Evolutionary conservation across 2,329 filamentous ascomycete species (phyloP).

Genomic region (Botrytis galanthina): DNA sequence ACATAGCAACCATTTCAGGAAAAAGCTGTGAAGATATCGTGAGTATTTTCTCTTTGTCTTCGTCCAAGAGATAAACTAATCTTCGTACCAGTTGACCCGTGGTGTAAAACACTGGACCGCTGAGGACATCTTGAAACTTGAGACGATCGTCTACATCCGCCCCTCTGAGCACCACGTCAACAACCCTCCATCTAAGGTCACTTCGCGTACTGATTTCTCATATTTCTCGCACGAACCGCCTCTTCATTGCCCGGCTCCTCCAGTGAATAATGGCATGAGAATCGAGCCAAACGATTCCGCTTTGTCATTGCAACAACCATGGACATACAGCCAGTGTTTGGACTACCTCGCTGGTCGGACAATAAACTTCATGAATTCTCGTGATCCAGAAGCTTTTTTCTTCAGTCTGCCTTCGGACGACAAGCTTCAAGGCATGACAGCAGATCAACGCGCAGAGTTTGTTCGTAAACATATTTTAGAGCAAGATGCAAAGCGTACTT

Average conservation of each 20-base stretch:
- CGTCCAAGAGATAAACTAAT: neutral
- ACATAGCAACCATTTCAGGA: neutral
- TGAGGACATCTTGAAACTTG: neutral
- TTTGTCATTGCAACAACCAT: neutral
- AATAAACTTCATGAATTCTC: neutral
- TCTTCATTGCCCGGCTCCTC: neutral
- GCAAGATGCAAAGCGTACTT: neutral
- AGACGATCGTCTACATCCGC: neutral
- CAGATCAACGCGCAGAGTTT: neutral
- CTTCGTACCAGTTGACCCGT: neutral
- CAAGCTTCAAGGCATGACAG: neutral
- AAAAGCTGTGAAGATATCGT: neutral
- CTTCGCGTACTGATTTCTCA: too few species aligned
- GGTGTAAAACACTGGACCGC: neutral
- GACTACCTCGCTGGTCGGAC: neutral
- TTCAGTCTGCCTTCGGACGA: constrained; percentile 4
- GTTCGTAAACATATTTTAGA: neutral
- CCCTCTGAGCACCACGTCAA: neutral
- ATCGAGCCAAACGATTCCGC: neutral
- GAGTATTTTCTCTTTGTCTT: neutral
- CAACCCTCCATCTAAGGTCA: neutral
- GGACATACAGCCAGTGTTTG: neutral
- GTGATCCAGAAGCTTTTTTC: neutral
- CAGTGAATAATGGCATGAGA: neutral
- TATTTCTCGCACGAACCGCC: neutral